Evolutionary conservation across 2,329 filamentous ascomycete genomes (phyloP).

Genomic region (Knoxdaviesia capensis): DNA sequence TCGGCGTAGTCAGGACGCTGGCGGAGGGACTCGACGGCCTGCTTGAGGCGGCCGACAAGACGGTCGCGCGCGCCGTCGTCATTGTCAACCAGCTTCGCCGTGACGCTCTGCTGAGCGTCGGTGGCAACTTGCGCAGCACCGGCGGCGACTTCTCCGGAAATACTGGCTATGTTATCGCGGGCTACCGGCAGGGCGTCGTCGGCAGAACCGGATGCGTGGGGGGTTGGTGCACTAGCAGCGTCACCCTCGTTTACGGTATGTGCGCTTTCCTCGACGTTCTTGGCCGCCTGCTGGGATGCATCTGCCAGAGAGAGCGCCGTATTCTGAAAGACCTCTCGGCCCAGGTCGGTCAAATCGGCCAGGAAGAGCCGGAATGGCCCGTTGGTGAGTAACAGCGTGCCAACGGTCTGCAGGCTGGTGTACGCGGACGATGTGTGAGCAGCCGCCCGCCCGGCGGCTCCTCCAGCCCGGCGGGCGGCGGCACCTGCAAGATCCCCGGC

Average conservation of each 20-base stretch:
- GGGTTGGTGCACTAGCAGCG: not conserved
- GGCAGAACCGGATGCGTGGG: slow-evolving; percentile 24
- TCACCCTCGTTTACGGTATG: not conserved
- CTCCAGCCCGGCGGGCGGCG: too few species aligned
- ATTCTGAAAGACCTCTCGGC: slow-evolving; percentile 69
- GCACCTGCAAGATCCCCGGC: too few species aligned
- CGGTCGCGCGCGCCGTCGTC: slow-evolving; percentile 38
- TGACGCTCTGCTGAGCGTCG: slow-evolving; percentile 48
- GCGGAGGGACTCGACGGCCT: slow-evolving; percentile 53
- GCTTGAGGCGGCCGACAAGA: slow-evolving; percentile 55
- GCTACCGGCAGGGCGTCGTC: slow-evolving; percentile 22
- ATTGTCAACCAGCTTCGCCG: slow-evolving; percentile 51
- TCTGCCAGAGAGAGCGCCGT: slow-evolving; percentile 62
- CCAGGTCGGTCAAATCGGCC: slow-evolving; percentile 58
- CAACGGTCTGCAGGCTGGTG: slow-evolving; percentile 64
- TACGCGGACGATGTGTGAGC: slow-evolving; percentile 24
- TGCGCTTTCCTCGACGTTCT: slow-evolving; percentile 34
- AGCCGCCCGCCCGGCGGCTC: slow-evolving; percentile 8
- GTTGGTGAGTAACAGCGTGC: slow-evolving; percentile 71
- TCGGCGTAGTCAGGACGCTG: slow-evolving; percentile 66
- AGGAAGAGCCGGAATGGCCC: slow-evolving; percentile 77
- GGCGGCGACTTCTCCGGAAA: slow-evolving; percentile 31
- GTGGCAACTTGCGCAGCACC: slow-evolving; percentile 32
- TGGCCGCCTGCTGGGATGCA: slow-evolving; percentile 53
- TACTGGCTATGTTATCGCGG: too few species aligned